Percentiles rank a stretch among this genome's conserved stretches.
Conservation (phyloP, 305 asterid genomes). For the Stenogyne calaminthoides region DNA sequence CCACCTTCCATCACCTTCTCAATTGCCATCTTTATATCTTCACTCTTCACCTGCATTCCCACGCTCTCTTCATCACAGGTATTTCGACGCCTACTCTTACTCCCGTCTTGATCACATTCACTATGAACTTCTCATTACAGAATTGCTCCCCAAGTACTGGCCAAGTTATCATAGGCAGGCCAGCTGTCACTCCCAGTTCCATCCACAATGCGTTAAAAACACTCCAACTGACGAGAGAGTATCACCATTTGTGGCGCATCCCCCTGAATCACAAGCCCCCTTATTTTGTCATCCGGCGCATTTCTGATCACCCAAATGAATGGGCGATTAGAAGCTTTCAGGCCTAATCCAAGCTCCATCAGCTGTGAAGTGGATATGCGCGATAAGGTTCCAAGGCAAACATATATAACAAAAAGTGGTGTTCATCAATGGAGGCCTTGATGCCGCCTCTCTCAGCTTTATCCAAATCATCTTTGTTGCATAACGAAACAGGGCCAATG, state of each 20-base stretch:
- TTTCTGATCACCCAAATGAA: conserved; percentile 53
- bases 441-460: conserved; percentile 53
- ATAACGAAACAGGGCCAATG: conserved; percentile 60
- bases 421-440: conserved; percentile 38
- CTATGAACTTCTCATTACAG: conserved; percentile 35
- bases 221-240: conserved; percentile 39
- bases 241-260: conserved; percentile 53
- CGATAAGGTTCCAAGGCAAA: conserved; percentile 58
- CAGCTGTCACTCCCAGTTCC: conserved; percentile 39
- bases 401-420: conserved; percentile 47
- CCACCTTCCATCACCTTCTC: conserved; percentile 47
- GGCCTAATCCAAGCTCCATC: conserved; percentile 54
- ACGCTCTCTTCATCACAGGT: conserved; percentile 36
- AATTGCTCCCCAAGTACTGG: conserved; percentile 34
- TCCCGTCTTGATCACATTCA: conserved; percentile 22
- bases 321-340: conserved; percentile 50
- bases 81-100: conserved; percentile 25
- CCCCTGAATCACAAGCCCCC: conserved; percentile 48
- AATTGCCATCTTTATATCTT: conserved; percentile 36
- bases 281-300: conserved; percentile 28
- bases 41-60: conserved; percentile 44
- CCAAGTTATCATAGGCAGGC: conserved; percentile 36
- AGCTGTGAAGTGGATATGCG: conserved; percentile 40
- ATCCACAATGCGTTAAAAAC: conserved; percentile 46
- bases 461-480: conserved; percentile 44